phyloP scores from a whole-genome alignment of 805 yeast genomes.

The Candida taoyuanica region DNA sequence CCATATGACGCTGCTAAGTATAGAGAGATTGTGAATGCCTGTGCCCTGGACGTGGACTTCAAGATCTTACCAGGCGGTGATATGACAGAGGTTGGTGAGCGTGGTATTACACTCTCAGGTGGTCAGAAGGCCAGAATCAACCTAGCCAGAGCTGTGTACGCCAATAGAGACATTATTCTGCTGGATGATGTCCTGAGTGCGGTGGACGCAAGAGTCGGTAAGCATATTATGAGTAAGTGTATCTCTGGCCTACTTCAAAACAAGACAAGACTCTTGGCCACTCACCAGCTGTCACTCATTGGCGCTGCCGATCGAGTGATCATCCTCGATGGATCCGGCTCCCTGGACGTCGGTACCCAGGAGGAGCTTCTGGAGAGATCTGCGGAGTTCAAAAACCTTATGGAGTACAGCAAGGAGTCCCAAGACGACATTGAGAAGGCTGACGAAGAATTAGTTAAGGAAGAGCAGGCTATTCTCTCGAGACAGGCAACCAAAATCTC shows the following conservation, averaged over 20 bases:
- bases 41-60: constrained; percentile 65
- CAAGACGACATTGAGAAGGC: constrained; percentile 30
- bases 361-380: constrained; percentile 46
- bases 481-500: constrained; percentile 21
- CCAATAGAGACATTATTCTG: constrained; percentile 58
- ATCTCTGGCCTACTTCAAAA: constrained; percentile 49
- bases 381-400: constrained; percentile 44
- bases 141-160: constrained; percentile 76
- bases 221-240: constrained; percentile 68
- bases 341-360: constrained; percentile 58
- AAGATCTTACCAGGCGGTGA: constrained; percentile 71
- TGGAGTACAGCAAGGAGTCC: constrained; percentile 40
- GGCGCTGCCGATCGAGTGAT: constrained; percentile 65
- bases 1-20: constrained; percentile 49
- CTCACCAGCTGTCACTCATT: constrained; percentile 76
- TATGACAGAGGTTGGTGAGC: constrained; percentile 74
- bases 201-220: constrained; percentile 85
- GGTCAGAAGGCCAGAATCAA: constrained; percentile 84
- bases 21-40: constrained; percentile 50
- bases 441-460: constrained; percentile 27
- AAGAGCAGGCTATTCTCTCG: constrained; percentile 25
- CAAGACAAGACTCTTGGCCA: constrained; percentile 72
- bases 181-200: constrained; percentile 82
- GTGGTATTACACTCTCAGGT: constrained; percentile 83
- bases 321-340: constrained; percentile 58